Evolutionary conservation across 2,329 filamentous ascomycete species (phyloP).

Genomic region (Ophiostoma quercus): DNA sequence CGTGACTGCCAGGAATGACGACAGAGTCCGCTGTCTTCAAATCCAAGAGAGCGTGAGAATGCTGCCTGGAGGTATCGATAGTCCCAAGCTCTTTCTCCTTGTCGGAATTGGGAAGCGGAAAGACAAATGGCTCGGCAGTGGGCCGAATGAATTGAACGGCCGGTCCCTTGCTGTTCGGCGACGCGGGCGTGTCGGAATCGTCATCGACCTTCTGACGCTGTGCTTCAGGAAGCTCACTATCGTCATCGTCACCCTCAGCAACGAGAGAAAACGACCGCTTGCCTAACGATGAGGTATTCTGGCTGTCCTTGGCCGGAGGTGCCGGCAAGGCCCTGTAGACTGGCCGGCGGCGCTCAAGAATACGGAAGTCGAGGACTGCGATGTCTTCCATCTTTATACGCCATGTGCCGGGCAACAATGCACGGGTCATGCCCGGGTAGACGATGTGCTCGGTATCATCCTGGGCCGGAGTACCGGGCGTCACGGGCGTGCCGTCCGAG

Average conservation of each 20-base stretch:
- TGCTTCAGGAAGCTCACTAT: constrained; percentile 34
- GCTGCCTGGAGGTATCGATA: constrained; percentile 19
- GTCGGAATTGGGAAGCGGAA: constrained; percentile 41
- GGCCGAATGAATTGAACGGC: constrained; percentile 52
- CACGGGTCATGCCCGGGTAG: constrained; percentile 42
- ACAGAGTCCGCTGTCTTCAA: constrained; percentile 47
- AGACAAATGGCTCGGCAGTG: constrained; percentile 46
- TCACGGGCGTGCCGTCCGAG: constrained; percentile 18
- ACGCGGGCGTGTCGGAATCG: constrained; percentile 29
- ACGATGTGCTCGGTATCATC: constrained; percentile 34
- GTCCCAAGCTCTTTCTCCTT: no score
- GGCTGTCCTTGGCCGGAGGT: constrained; percentile 12
- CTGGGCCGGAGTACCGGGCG: constrained; percentile 16
- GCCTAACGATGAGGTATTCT: constrained; percentile 41
- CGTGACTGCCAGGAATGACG: constrained; percentile 45
- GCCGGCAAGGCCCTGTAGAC: constrained; percentile 32
- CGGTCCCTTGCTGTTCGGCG: constrained; percentile 39
- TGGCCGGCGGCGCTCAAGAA: constrained; percentile 44
- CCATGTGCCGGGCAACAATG: constrained; percentile 52
- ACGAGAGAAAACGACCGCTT: constrained; percentile 45
- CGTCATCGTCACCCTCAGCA: constrained; percentile 39
- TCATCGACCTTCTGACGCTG: constrained; percentile 33
- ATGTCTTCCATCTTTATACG: constrained; percentile 47
- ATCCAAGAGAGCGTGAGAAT: constrained; percentile 48
- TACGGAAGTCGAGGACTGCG: constrained; percentile 53